Evolutionary conservation across 1,284 basidiomycete species (phyloP), one percentile per base, ranked within the genome.

Genomic region (Leucoagaricus sp.): DNA sequence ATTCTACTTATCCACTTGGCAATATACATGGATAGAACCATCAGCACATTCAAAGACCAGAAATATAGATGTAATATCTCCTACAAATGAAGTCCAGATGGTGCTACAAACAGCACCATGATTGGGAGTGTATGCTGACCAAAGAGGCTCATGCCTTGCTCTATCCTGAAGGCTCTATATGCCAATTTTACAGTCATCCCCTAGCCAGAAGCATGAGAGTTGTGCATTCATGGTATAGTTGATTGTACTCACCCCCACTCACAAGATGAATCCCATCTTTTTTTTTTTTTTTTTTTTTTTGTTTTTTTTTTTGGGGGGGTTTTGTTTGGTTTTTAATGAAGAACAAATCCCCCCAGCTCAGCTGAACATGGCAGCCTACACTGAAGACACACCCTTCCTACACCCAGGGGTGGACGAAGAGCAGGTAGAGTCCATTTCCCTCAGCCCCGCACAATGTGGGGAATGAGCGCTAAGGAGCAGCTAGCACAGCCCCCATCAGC

Each of bases 11-110:
- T 19, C 21, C 13, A 10, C 23, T 17, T 15, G 9, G n/a, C 12
- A 13, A 21, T 49, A 49, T 19, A 49, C 21, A 9, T 49, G 47
- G n/a, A 49, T 34, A 3, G 47, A 49, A 21, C 47, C n/a, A 49
- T 36, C 47, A 33, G 29, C 45, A 25, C 31, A 49, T 7, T 31
- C 47, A 38, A 49, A 49, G 29, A 49, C n/a, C 7, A 49, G 4
- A 12, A 23, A n/a, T 8, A 4, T 3, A 19, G 19, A 49, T 34
- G 7, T 4, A 23, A 19, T 31, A 4, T 31, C 47, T n/a, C n/a
- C 7, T 12, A 6, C 17, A 10, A 49, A 19, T 10, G 47, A 21
- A 13, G 19, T 21, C 47, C 47, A 49, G 23, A 19, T 19, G 10
- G 13, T 17, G 31, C 47, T 34, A 17, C 47, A 49, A 8, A 49